phyloP scores from a whole-genome alignment of 164 flowering plant genomes.

The Aristolochia californica region DNA sequence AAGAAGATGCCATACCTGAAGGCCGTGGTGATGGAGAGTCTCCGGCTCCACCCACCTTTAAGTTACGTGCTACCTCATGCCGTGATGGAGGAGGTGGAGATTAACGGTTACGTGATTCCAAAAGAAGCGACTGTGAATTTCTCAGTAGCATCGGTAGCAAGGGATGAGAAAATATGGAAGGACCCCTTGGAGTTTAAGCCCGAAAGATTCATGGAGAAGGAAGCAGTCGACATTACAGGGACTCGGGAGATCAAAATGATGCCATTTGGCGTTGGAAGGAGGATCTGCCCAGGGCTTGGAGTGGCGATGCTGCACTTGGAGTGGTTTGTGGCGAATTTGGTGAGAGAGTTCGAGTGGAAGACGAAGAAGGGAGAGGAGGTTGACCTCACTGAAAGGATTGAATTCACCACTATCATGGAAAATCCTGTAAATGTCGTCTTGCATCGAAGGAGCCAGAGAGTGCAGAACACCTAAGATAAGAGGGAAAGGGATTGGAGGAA shows the following conservation, averaged over 20 bases:
- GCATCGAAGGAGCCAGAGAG: neutral
- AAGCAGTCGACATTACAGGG: constrained; percentile 21
- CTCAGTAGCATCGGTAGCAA: constrained; percentile 20
- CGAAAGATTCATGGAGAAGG: constrained; percentile 27
- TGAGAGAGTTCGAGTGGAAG: constrained; percentile 31
- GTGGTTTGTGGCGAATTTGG: constrained; percentile 27
- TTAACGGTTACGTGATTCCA: constrained; percentile 24
- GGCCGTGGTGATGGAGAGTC: constrained; percentile 29
- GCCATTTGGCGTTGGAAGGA: constrained; percentile 37
- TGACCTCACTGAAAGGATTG: constrained; percentile 32
- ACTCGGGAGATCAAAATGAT: constrained; percentile 38
- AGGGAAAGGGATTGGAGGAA: no score
- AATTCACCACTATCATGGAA: constrained; percentile 31
- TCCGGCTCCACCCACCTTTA: constrained; percentile 32
- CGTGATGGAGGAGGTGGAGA: constrained; percentile 5
- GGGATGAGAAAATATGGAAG: constrained; percentile 15
- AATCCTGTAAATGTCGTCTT: constrained; percentile 17
- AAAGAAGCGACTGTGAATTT: constrained; percentile 19
- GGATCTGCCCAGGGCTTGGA: constrained; percentile 19
- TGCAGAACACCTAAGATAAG: neutral
- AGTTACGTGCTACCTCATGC: constrained; percentile 24
- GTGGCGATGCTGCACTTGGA: constrained; percentile 18
- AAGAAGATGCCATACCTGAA: constrained; percentile 21
- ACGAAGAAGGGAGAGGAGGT: constrained; percentile 20
- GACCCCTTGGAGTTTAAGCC: constrained; percentile 35